Conservation (phyloP, 1,284 basidiomycete species). For the Trametes pubescens region DNA sequence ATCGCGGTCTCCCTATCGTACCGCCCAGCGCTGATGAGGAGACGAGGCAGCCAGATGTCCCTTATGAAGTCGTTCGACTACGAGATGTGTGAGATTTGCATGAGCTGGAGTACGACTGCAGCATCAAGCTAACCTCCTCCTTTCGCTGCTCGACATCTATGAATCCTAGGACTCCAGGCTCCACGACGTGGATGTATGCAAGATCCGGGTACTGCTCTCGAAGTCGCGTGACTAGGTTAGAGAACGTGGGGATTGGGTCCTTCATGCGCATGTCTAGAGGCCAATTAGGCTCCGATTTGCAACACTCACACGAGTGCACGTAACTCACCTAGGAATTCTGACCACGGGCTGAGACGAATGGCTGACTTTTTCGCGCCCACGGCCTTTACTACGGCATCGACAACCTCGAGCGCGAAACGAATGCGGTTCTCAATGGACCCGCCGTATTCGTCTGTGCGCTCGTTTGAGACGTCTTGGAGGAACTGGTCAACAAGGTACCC, state of each 20-base stretch:
- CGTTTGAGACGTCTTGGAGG: conserved; percentile 50
- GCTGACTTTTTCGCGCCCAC: conserved; percentile 52
- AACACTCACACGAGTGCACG: not conserved
- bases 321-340: conserved; percentile 42
- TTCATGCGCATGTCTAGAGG: conserved; percentile 47
- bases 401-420: conserved; percentile 55
- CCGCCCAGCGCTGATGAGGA: conserved; percentile 49
- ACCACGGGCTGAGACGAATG: conserved; percentile 63
- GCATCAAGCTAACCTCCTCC: conserved; percentile 3
- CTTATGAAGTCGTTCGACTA: conserved; percentile 44
- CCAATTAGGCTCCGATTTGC: too few species aligned
- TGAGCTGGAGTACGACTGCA: not conserved
- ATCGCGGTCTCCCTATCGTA: conserved; percentile 39
- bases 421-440: conserved; percentile 59
- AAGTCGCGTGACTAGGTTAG: conserved; percentile 41
- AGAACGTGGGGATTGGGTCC: conserved; percentile 48
- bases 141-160: conserved; percentile 16
- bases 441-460: conserved; percentile 64
- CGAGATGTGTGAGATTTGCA: not conserved
- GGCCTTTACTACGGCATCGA: conserved; percentile 50
- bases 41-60: conserved; percentile 39
- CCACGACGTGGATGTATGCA: conserved; percentile 58
- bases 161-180: conserved; percentile 39
- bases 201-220: conserved; percentile 47
- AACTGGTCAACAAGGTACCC: conserved; percentile 52